Evolutionary conservation across 108 stramenopile species (phyloP), one percentile per base, ranked within the genome.

Genomic region (Skeletonema potamos): DNA sequence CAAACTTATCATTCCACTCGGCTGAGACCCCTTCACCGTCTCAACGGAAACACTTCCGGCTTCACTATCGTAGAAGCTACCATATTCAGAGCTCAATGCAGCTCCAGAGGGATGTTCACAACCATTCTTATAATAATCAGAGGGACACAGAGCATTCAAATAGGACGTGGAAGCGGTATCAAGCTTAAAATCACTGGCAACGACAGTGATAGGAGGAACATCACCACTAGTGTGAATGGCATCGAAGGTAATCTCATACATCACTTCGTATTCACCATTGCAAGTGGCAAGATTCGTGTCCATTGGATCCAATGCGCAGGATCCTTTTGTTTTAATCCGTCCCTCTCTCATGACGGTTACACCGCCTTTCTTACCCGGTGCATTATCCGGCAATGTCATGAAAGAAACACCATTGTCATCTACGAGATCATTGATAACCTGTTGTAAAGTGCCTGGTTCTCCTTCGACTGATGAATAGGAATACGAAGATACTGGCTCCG

Each of bases 191-290:
- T 65, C 65, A 54, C 79, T 79, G 18, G 56, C 30, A 22, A 77
- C 76, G 29, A 76, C 34, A 32, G 78, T 76, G 34, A 80, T 6
- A 36, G 79, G 79, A 8, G 93, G 93, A 11, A 94, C 84, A 71
- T 94, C 87, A 9, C 91, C 93, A 32, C 88, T 74, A 39, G 74
- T 62, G 51, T 76, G 83, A 51, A 74, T 26, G 6, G 91, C 89
- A 41, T 84, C 82, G 60, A 94, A 94, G 17, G 78, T 68, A 32
- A 94, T 73, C 43, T 74, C 68, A 68, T 89, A 92, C 17, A 76
- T 22, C 26, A 88, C 28, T 62, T 87, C 76, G 60, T 90, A 86
- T 54, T 71, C 78, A 15, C 91, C 91, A 36, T 37, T 60, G 41
- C 85, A 80, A 44, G 20, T 58, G 28, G 81, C 81, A 22, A 70